These are phyloP conservation scores for Centaurea solstitialis DNA, from an alignment of 129 eudicot genomes.

Conservation along the genomic window DNA sequence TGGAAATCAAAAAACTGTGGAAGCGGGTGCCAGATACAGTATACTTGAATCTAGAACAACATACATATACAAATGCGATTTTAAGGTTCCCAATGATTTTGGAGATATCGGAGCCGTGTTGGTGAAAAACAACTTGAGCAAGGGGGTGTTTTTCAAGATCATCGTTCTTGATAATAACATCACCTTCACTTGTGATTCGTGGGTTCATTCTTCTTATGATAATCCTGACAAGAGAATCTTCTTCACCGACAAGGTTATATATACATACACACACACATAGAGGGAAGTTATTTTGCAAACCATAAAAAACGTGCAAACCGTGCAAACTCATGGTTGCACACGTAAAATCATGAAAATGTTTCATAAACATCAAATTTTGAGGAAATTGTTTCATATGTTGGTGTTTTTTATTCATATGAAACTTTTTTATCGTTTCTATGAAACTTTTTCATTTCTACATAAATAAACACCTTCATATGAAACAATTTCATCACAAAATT, in stretches of 20 bases:
- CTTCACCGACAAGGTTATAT: slow-evolving; percentile 59
- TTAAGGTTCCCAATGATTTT: slow-evolving; percentile 39
- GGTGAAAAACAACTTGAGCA: slow-evolving; percentile 58
- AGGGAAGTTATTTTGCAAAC: too few relatives aligned
- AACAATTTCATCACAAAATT: too few relatives aligned
- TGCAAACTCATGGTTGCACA: too few relatives aligned
- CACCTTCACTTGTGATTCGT: slow-evolving; percentile 49
- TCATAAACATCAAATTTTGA: too few relatives aligned
- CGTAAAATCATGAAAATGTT: too few relatives aligned
- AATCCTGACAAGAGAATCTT: slow-evolving; percentile 49
- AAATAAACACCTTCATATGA: too few relatives aligned
- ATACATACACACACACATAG: too few relatives aligned
- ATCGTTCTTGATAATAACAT: slow-evolving; percentile 33
- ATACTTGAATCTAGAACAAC: not conserved
- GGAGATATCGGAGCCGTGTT: slow-evolving; percentile 65
- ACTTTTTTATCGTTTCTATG: too few relatives aligned
- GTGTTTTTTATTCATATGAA: too few relatives aligned
- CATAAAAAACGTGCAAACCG: too few relatives aligned
- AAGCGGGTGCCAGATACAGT: not conserved
- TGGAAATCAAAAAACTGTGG: not conserved
- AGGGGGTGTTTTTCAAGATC: slow-evolving; percentile 45
- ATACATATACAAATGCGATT: slow-evolving; percentile 8
- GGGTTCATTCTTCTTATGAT: slow-evolving; percentile 52
- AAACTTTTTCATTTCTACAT: too few relatives aligned
- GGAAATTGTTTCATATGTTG: too few relatives aligned